Percentiles rank a stretch among this genome's conserved stretches.
These are phyloP conservation scores for Elaeis oleifera DNA, from an alignment of 202 grass and related monocot species.

Conservation along the genomic window DNA sequence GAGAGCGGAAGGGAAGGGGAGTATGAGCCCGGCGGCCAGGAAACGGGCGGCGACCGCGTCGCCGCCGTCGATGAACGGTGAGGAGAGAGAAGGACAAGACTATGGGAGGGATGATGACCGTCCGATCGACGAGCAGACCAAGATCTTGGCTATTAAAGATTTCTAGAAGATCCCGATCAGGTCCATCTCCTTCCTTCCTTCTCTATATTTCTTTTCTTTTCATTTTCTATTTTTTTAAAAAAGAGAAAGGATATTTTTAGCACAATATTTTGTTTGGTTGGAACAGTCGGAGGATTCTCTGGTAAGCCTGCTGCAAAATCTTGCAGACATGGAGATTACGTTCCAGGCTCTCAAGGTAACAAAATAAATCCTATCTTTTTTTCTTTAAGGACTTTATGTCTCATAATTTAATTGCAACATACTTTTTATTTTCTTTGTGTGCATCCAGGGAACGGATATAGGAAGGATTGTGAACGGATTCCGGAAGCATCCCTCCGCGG, in stretches of 20 bases:
- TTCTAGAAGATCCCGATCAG: background rate
- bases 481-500: background rate
- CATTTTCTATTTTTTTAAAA: background rate
- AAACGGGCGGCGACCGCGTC: background rate
- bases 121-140: background rate
- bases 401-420: background rate
- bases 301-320: background rate
- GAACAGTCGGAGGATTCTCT: background rate
- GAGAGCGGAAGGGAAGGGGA: too few species aligned
- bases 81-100: background rate
- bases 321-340: slow-evolving; percentile 4
- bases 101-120: background rate
- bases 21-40: background rate
- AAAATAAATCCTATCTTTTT: background rate
- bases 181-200: background rate
- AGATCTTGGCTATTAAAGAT: background rate
- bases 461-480: slow-evolving; percentile 4
- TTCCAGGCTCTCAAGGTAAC: background rate
- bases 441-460: background rate
- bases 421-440: background rate
- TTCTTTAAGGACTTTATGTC: background rate
- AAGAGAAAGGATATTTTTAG: background rate
- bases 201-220: too few species aligned
- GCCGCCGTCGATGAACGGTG: background rate
- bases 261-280: background rate